Percentiles rank a stretch among this genome's conserved stretches.
Conservation (phyloP, 768 basidiomycete genomes). For the Lactarius deliciosus region DNA sequence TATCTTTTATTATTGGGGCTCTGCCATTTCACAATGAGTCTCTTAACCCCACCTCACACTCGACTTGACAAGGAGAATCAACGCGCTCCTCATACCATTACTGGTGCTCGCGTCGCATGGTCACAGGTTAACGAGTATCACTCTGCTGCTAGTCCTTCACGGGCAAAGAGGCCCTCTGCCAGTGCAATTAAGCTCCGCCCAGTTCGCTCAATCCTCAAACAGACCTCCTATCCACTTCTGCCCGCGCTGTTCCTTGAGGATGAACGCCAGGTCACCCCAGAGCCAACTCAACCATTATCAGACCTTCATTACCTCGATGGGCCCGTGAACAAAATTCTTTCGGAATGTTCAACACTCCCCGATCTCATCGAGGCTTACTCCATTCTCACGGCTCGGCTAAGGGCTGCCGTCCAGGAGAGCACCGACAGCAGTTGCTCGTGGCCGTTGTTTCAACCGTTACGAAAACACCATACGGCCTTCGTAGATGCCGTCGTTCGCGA, state of each 20-base stretch:
- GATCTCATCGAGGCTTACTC: constrained; percentile 76
- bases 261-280: constrained; percentile 69
- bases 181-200: constrained; percentile 48
- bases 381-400: constrained; percentile 63
- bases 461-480: constrained; percentile 52
- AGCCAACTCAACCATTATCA: constrained; percentile 65
- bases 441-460: constrained; percentile 71
- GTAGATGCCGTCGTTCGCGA: constrained; percentile 66
- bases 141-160: constrained; percentile 37
- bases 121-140: constrained; percentile 52
- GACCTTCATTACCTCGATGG: constrained; percentile 63
- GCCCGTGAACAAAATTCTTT: constrained; percentile 61
- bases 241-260: constrained; percentile 42
- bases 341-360: constrained; percentile 45
- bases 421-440: constrained; percentile 61
- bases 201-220: constrained; percentile 71
- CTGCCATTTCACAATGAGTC: constrained; percentile 40
- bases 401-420: constrained; percentile 42
- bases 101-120: constrained; percentile 48
- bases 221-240: constrained; percentile 38
- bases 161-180: constrained; percentile 9
- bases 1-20: constrained; percentile 1
- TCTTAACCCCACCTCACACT: constrained; percentile 62
- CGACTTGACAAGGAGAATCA: constrained; percentile 55
- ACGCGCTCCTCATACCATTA: constrained; percentile 34